A percentile compares a stretch with the other conserved stretches of the same genome.
These are phyloP conservation scores for Fusarium nematophilum DNA, from an alignment of 2,329 filamentous ascomycete species.

Conservation along the genomic window DNA sequence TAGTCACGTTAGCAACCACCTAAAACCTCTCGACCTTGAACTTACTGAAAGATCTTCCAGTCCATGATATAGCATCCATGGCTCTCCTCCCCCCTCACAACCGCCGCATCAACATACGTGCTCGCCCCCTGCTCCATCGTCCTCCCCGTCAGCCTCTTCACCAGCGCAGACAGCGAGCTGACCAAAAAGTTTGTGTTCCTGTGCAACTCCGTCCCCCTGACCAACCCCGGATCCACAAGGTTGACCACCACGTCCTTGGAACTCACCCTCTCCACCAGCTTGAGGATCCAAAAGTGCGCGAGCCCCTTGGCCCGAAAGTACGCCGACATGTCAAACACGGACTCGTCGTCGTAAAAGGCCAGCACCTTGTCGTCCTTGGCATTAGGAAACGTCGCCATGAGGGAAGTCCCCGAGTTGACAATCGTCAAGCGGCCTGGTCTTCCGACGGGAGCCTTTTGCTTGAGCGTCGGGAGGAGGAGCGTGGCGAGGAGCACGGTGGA, in stretches of 20 bases:
- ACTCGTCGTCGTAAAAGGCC: slow-evolving; percentile 46
- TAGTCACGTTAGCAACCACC: slow-evolving; percentile 33
- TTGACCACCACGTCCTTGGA: slow-evolving; percentile 58
- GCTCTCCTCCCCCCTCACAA: slow-evolving; percentile 35
- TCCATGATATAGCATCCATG: slow-evolving; percentile 41
- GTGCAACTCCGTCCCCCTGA: slow-evolving; percentile 55
- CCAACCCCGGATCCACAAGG: slow-evolving; percentile 58
- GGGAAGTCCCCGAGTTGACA: slow-evolving; percentile 45
- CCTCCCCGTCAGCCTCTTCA: slow-evolving; percentile 27
- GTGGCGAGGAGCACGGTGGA: slow-evolving; percentile 50
- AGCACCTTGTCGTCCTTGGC: slow-evolving; percentile 39
- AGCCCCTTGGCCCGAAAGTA: slow-evolving; percentile 49
- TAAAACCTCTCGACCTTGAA: neutral
- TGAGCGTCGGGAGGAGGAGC: slow-evolving; percentile 49
- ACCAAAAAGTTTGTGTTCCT: slow-evolving; percentile 45
- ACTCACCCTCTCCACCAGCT: slow-evolving; percentile 51
- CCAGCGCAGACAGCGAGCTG: neutral
- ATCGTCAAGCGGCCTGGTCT: slow-evolving; percentile 45
- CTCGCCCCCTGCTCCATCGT: slow-evolving; percentile 31
- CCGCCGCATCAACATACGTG: slow-evolving; percentile 36
- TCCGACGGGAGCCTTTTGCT: slow-evolving; percentile 35
- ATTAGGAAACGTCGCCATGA: slow-evolving; percentile 40
- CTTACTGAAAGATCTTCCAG: slow-evolving; percentile 42
- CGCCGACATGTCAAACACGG: slow-evolving; percentile 28
- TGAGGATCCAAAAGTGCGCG: slow-evolving; percentile 49